phyloP scores from a whole-genome alignment of 257 asterid genomes.

The Solanum virginianum region DNA sequence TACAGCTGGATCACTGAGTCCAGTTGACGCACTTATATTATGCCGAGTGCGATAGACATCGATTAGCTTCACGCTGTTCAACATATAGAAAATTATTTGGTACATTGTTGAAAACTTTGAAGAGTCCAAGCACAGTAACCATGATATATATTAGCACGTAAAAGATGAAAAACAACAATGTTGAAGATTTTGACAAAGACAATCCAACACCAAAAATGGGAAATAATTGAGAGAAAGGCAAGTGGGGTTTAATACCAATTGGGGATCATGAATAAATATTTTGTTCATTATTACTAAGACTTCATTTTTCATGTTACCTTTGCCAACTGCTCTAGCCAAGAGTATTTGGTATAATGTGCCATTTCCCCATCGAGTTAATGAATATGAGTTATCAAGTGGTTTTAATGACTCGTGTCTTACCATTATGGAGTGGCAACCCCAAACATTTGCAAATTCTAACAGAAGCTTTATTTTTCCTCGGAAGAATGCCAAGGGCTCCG shows the following conservation, averaged over 20 bases:
- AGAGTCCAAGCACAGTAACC: neutral
- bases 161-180: neutral
- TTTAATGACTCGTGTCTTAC: neutral
- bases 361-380: neutral
- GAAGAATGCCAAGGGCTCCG: neutral
- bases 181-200: neutral
- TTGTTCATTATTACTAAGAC: neutral
- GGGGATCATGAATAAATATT: neutral
- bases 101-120: neutral
- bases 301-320: neutral
- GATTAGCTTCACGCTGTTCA: slow-evolving; percentile 77
- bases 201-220: neutral
- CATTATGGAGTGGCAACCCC: neutral
- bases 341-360: neutral
- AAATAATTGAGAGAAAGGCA: neutral
- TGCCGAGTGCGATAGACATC: slow-evolving; percentile 97
- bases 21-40: slow-evolving; percentile 92
- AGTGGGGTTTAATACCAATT: neutral
- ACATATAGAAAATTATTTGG: slow-evolving; percentile 19
- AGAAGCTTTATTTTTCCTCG: neutral
- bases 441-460: neutral
- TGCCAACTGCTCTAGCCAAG: neutral
- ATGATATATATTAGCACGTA: neutral
- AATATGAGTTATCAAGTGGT: neutral
- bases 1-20: slow-evolving; percentile 95